phyloP scores from a whole-genome alignment of 345 rosid genomes.

The Sisymbrium altissimum region DNA sequence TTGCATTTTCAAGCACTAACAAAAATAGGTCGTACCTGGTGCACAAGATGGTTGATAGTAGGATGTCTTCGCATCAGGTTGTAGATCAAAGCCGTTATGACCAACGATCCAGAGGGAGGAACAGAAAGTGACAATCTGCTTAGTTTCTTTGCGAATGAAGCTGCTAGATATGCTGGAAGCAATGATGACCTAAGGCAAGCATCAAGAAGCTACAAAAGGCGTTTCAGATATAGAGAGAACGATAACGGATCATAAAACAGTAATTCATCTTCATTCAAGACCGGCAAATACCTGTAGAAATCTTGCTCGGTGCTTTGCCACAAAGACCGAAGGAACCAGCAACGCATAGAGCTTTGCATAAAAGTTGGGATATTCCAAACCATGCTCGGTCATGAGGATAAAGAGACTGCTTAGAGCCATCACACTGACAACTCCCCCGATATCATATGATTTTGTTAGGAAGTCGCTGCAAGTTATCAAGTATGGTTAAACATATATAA shows the following conservation, averaged over 20 bases:
- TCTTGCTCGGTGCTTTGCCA: slow-evolving; percentile 85
- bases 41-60: slow-evolving; percentile 90
- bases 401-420: slow-evolving; percentile 95
- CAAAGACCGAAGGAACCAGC: slow-evolving; percentile 75
- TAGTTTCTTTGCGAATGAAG: slow-evolving; percentile 86
- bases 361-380: slow-evolving; percentile 88
- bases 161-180: slow-evolving; percentile 96
- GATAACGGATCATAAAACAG: background rate
- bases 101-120: slow-evolving; percentile 84
- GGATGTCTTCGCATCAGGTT: slow-evolving; percentile 89
- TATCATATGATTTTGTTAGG: slow-evolving; percentile 82
- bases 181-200: slow-evolving; percentile 89
- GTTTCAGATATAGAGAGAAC: slow-evolving; percentile 1
- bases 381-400: slow-evolving; percentile 86
- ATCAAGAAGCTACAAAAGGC: slow-evolving; percentile 78
- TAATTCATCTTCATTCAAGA: background rate
- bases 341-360: slow-evolving; percentile 79
- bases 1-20: slow-evolving; percentile 3
- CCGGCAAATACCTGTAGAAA: slow-evolving; percentile 66
- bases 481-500: slow-evolving; percentile 3
- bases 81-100: slow-evolving; percentile 76
- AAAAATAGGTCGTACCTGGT: slow-evolving; percentile 44
- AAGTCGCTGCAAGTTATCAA: slow-evolving; percentile 66
- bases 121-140: slow-evolving; percentile 72
- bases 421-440: slow-evolving; percentile 94